Evolutionary conservation across 2,329 filamentous ascomycete genomes (phyloP).

Genomic region (Aspergillus vadensis): DNA sequence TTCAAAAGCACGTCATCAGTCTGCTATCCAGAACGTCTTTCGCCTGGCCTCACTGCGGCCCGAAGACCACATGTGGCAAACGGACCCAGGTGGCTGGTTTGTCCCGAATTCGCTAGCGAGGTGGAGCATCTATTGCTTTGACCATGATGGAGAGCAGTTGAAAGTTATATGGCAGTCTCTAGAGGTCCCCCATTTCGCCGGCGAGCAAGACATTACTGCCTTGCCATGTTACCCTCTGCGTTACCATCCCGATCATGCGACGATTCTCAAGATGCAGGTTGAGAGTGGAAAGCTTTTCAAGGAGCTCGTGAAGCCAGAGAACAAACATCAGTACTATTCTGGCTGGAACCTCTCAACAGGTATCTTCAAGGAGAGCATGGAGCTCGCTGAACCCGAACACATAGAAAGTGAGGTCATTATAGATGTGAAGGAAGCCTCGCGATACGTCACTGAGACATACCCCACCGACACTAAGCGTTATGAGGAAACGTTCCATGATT

Average conservation of each 20-base stretch:
- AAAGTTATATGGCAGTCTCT: background rate
- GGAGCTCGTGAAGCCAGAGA: background rate
- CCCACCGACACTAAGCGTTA: background rate
- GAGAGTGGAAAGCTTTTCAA: background rate
- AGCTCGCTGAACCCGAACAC: background rate
- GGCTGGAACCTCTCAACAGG: background rate
- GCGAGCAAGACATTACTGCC: background rate
- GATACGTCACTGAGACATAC: background rate
- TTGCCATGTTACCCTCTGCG: background rate
- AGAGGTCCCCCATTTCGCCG: background rate
- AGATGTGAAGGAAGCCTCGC: background rate
- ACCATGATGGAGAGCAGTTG: background rate
- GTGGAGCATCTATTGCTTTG: background rate
- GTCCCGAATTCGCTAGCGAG: background rate
- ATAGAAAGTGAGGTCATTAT: background rate
- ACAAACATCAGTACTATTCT: background rate
- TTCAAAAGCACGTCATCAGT: background rate
- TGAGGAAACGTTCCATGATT: background rate
- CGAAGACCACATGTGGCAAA: background rate
- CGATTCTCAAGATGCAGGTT: background rate
- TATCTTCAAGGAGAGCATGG: background rate
- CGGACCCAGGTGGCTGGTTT: background rate
- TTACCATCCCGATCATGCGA: background rate
- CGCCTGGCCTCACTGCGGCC: background rate
- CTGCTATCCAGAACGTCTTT: background rate